A percentile compares a stretch with the other conserved stretches of the same genome.
These are phyloP conservation scores for Mortierella sp. DNA, from an alignment of 371 early-diverging fungal genomes.

Conservation along the genomic window DNA sequence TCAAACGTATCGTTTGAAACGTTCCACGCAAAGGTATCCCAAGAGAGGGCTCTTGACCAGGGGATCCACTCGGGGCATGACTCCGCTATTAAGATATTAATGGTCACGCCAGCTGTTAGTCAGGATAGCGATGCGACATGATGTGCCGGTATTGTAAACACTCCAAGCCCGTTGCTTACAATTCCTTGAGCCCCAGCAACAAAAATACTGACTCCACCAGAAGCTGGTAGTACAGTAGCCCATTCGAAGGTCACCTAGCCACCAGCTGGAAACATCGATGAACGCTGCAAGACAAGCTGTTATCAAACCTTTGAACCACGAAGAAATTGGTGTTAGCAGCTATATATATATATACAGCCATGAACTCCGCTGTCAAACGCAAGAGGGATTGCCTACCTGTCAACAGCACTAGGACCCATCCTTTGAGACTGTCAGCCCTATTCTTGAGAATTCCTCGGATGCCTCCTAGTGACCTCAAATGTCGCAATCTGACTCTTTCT, in stretches of 20 bases:
- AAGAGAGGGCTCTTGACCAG: slow-evolving; percentile 58
- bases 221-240: slow-evolving; percentile 91
- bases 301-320: slow-evolving; percentile 59
- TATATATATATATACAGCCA: neutral
- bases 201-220: slow-evolving; percentile 89
- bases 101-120: neutral
- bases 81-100: slow-evolving; percentile 13
- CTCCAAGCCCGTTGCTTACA: slow-evolving; percentile 18
- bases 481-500: slow-evolving; percentile 83
- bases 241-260: slow-evolving; percentile 82
- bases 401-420: slow-evolving; percentile 51
- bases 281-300: slow-evolving; percentile 85
- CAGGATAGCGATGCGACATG: neutral
- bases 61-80: slow-evolving; percentile 65
- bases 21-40: slow-evolving; percentile 11
- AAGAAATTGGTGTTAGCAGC: neutral
- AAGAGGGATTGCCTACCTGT: slow-evolving; percentile 26
- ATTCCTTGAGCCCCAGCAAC: slow-evolving; percentile 84
- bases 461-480: slow-evolving; percentile 69
- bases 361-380: neutral
- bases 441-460: slow-evolving; percentile 67
- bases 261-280: slow-evolving; percentile 84
- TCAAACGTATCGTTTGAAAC: slow-evolving; percentile 49
- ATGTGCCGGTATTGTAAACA: neutral
- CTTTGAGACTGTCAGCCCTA: slow-evolving; percentile 50